Conservation (phyloP, 805 yeast genomes). For the Kluyveromyces starmeri region DNA sequence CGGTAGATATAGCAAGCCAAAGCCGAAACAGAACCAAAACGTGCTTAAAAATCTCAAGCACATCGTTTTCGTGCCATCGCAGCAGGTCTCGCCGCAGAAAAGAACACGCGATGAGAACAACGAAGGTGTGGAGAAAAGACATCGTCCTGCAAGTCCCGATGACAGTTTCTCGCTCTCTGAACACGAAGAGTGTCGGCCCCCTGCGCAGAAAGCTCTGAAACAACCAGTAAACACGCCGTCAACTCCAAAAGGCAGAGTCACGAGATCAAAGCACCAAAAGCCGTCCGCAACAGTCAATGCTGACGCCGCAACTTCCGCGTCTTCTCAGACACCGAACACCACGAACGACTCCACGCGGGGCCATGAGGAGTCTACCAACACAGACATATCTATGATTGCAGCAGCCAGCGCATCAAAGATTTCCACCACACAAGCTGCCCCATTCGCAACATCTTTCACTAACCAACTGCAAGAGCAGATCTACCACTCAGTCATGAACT, state of each 20-base stretch:
- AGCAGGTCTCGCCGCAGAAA: conserved; percentile 8
- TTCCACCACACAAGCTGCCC: conserved; percentile 4
- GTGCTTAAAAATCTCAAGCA: conserved; percentile 13
- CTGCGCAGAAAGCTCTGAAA: too few relatives aligned
- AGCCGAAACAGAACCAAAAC: conserved; percentile 11
- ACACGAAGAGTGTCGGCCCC: too few relatives aligned
- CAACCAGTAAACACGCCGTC: too few relatives aligned
- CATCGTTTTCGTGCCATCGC: conserved; percentile 16
- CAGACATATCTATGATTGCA: conserved; percentile 4
- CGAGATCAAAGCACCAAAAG: too few relatives aligned
- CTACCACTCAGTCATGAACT: conserved; percentile 26
- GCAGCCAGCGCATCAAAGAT: conserved; percentile 2
- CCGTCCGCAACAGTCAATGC: too few relatives aligned
- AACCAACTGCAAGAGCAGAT: conserved; percentile 32
- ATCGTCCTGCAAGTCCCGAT: conserved; percentile 3
- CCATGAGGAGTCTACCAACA: conserved; percentile 3
- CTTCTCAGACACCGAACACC: too few relatives aligned
- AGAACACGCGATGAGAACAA: too few relatives aligned
- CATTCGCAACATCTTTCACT: conserved; percentile 26
- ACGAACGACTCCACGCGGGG: too few relatives aligned
- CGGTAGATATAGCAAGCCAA: too few relatives aligned
- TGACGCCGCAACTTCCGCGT: too few relatives aligned
- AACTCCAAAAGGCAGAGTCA: too few relatives aligned
- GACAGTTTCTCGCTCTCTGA: conserved; percentile 1
- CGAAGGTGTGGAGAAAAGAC: conserved; percentile 2